Conservation (phyloP, 169 alveolate species). For the Toxoplasma gondii region DNA sequence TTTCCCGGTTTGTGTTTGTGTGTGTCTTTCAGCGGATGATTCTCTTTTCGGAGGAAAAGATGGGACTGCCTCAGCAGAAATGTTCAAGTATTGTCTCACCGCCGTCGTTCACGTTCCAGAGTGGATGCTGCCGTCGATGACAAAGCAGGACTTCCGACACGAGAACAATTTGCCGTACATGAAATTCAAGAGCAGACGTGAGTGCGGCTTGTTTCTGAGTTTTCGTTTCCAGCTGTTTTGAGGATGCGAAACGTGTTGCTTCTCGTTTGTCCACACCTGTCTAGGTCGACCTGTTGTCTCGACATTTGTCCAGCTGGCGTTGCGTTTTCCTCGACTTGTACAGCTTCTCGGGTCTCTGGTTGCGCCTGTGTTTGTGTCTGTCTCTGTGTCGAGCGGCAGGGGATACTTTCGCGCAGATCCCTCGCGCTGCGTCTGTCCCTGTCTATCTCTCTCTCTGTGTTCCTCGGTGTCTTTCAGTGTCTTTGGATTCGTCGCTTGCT, state of each 20-base stretch:
- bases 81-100: constrained; percentile 83
- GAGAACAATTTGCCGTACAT: constrained; percentile 86
- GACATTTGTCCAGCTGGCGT: neutral
- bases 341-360: too few relatives aligned
- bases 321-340: too few relatives aligned
- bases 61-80: constrained; percentile 67
- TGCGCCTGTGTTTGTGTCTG: too few relatives aligned
- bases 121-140: constrained; percentile 90
- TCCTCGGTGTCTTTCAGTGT: too few relatives aligned
- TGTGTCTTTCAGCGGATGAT: neutral
- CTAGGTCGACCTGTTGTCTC: neutral
- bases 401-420: too few relatives aligned
- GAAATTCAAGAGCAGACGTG: constrained; percentile 78
- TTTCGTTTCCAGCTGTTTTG: too few relatives aligned
- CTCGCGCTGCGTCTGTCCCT: neutral
- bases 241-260: too few relatives aligned
- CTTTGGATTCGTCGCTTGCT: too few relatives aligned
- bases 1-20: neutral
- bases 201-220: constrained; percentile 22
- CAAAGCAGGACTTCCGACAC: constrained; percentile 89
- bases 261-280: neutral
- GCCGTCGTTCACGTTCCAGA: constrained; percentile 89
- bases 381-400: too few relatives aligned
- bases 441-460: neutral
- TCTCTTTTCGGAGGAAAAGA: constrained; percentile 32